Conservation (phyloP, 768 basidiomycete species). For the Phylloporus arenicola region DNA sequence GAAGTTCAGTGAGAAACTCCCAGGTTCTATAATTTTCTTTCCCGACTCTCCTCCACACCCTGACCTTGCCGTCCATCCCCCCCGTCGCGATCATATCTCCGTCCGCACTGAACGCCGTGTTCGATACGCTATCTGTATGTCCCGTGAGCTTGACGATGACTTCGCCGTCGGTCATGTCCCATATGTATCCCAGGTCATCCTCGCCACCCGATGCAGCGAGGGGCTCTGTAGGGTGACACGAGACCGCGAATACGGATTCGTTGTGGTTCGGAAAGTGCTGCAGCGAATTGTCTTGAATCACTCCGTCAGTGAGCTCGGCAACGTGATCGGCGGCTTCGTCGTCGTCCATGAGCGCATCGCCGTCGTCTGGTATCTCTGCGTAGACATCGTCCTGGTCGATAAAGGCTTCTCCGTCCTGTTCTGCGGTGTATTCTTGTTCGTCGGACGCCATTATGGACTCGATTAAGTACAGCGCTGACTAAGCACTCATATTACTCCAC, state of each 20-base stretch:
- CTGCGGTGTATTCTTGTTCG: slow-evolving; percentile 32
- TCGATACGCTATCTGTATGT: slow-evolving; percentile 87
- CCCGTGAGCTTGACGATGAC: slow-evolving; percentile 81
- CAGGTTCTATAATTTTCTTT: slow-evolving; percentile 70
- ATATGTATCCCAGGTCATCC: slow-evolving; percentile 92
- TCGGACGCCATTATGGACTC: slow-evolving; percentile 20
- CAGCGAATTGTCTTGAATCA: slow-evolving; percentile 56
- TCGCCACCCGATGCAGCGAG: slow-evolving; percentile 91
- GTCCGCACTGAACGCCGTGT: slow-evolving; percentile 74
- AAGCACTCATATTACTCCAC: slow-evolving; percentile 25
- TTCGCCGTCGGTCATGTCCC: slow-evolving; percentile 80
- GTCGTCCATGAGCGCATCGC: slow-evolving; percentile 67
- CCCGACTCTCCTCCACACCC: slow-evolving; percentile 85
- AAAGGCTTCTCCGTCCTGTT: slow-evolving; percentile 53
- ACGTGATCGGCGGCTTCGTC: slow-evolving; percentile 48
- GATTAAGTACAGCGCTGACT: slow-evolving; percentile 17
- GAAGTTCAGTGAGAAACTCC: slow-evolving; percentile 92
- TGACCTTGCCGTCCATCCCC: slow-evolving; percentile 95
- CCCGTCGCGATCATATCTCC: slow-evolving; percentile 94
- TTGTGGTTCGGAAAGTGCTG: slow-evolving; percentile 65
- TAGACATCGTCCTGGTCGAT: slow-evolving; percentile 63
- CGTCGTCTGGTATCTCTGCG: slow-evolving; percentile 60
- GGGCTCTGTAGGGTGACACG: slow-evolving; percentile 74
- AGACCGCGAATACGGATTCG: slow-evolving; percentile 77
- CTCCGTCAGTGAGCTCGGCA: slow-evolving; percentile 36